phyloP scores from a whole-genome alignment of 2,329 filamentous ascomycete species.

The Cordyceps sp. region DNA sequence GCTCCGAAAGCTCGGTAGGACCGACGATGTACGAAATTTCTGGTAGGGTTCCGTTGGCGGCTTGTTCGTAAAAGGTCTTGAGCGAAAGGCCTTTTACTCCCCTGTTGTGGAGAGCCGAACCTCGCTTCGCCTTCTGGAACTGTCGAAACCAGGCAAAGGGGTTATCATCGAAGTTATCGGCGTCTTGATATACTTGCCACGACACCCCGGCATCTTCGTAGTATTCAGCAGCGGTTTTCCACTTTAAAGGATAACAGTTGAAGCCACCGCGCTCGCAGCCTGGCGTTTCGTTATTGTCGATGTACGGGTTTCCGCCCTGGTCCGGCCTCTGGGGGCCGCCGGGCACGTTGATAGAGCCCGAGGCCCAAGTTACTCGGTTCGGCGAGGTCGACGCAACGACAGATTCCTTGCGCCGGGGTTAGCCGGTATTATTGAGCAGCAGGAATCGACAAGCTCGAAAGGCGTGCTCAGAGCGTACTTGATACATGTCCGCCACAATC shows the following conservation, averaged over 20 bases:
- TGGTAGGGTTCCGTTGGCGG: conserved; percentile 31
- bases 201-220: conserved; percentile 29
- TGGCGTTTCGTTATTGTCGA: conserved; percentile 32
- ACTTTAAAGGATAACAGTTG: conserved; percentile 35
- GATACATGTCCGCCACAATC: conserved; percentile 40
- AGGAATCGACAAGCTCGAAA: background rate
- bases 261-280: conserved; percentile 24
- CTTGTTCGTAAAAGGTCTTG: conserved; percentile 30
- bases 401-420: conserved; percentile 15
- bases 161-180: conserved; percentile 36
- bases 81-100: conserved; percentile 30
- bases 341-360: conserved; percentile 32
- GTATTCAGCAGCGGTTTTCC: conserved; percentile 32
- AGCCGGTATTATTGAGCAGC: too few species aligned
- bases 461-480: conserved; percentile 6
- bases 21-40: conserved; percentile 33
- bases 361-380: conserved; percentile 32
- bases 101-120: conserved; percentile 23
- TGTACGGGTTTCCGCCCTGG: conserved; percentile 25
- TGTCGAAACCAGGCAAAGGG: conserved; percentile 35
- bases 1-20: conserved; percentile 32
- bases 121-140: conserved; percentile 25
- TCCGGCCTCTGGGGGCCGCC: conserved; percentile 22
- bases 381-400: conserved; percentile 35
- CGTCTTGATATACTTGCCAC: conserved; percentile 34